Base-by-base conservation (phyloP, 1,284 basidiomycete genomes). In the Somion occarium region DNA sequence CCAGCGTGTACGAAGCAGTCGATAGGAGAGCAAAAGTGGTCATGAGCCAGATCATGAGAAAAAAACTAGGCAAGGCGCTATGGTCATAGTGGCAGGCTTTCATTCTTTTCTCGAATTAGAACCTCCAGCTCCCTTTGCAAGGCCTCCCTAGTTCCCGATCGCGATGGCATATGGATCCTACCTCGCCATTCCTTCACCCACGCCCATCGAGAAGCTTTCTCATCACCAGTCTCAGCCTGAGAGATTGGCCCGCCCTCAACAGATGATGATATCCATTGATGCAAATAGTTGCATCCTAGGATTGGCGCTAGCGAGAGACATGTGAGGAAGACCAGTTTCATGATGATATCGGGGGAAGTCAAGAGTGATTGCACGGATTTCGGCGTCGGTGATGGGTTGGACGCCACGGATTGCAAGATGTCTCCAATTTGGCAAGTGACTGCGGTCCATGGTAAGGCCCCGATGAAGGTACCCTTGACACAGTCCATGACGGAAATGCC, bases 341-440 rank as follows among this genome's bases (percentile, higher is more conserved):
- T 58, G 50, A 91, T 73, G 62, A 90, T 84, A 51, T 78, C 74
- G 9, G 88, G 88, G 1, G 85, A 85, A 38, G 83, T 72, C 34
- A 91, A 69, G 18, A 91, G 67, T 15, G 83, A 86, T 48, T 85
- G 82, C 7, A 91, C 79, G 3, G 85, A 85, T 64, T 85, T 78
- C 51, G 83, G 76, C 13, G 79, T 79, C 4, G 83, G 78, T 5
- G 82, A 80, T 1, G 85, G 80, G 4, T 81, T 76, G 7, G 82
- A 81, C 19, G 85, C 83, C 24, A 88, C 78, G 0, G 86, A 85
- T 65, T 91, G 88, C 11, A 91, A 76, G 45, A 91, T 88, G 65
- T 91, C 88, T 26, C 88, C 88, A 61, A 91, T 87, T 73, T 91
- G 89, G 67, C 93, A 94, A 68, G 83, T 91, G 62, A 83, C 92